Percentiles rank a stretch among this genome's conserved stretches.
Conservation (phyloP, 768 basidiomycete genomes). For the Russula sp. region DNA sequence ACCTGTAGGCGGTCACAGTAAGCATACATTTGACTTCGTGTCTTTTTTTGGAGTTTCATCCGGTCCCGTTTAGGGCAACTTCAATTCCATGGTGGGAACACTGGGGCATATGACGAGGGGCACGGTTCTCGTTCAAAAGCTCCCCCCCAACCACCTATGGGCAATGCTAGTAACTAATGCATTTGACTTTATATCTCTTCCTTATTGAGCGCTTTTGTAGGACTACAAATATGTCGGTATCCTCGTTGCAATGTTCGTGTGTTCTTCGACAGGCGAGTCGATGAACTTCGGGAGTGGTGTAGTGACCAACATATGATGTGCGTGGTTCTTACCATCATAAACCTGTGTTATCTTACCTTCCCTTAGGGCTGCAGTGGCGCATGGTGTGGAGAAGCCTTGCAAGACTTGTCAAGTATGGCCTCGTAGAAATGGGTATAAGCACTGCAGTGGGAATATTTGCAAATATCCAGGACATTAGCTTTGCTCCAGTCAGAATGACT, state of each 20-base stretch:
- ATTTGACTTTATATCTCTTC: not conserved
- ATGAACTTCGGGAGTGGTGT: conserved; percentile 15
- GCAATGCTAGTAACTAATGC: not conserved
- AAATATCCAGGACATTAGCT: too few species aligned
- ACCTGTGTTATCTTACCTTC: not conserved
- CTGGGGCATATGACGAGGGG: not conserved
- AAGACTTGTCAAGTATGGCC: conserved; percentile 2
- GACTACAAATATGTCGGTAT: conserved; percentile 1
- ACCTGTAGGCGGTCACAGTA: too few species aligned
- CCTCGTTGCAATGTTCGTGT: not conserved
- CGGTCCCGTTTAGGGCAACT: too few species aligned
- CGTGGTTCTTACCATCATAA: not conserved
- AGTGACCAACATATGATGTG: conserved; percentile 15
- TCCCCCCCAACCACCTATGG: not conserved
- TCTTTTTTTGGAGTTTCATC: too few species aligned
- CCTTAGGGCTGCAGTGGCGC: not conserved
- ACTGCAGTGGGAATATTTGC: conserved; percentile 1
- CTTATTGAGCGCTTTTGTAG: not conserved
- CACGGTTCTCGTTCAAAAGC: not conserved
- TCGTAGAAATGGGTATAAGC: not conserved
- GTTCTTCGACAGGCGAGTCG: conserved; percentile 1
- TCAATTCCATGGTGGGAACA: too few species aligned
- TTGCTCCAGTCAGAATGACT: not conserved
- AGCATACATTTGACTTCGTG: too few species aligned
- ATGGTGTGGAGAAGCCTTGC: conserved; percentile 1